Evolutionary conservation across 805 yeast species (phyloP), one percentile per base, ranked within the genome.

Genomic region (Yueomyces sp.): DNA sequence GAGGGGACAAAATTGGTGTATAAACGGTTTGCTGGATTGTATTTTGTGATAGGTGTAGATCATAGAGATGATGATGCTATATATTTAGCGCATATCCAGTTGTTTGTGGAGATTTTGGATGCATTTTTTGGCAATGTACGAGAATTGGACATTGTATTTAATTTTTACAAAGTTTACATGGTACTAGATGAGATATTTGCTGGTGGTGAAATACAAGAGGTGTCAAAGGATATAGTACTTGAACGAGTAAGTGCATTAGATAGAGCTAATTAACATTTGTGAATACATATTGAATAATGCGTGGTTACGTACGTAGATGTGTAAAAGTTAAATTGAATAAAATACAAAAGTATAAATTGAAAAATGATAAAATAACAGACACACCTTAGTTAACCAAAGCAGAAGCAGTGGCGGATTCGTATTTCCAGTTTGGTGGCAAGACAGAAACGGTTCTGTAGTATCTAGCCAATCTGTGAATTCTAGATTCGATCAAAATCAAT

Each of bases 401-500:
- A 66, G 98, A 92, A 69, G 99, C 99, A 68, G 98, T 92, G 69
- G 98, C 95, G 62, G 98, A 90, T 80, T 92, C 99, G 94, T 85
- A 92, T 79, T 92, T 92, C 99, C 99, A 92, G 92, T 84, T 88
- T 71, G 99, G 97, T 65, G 99, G 98, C 69, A 92, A 82, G 65
- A 92, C 97, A 67, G 95, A 78, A 65, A 86, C 95, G 65, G 96
- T 85, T 86, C 96, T 90, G 96, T 92, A 92, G 94, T 92, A 92
- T 79, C 99, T 85, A 63, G 98, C 95, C 70, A 92, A 85, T 83
- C 99, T 90, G 95, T 92, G 99, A 79, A 92, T 92, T 87, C 99
- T 88, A 57, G 97, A 90, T 79, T 92, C 99, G 73, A 92, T 88
- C 74, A 92, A 83, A 92, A 92, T 92, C 69, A 92, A 86, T 83